Percentiles rank a stretch among this genome's conserved stretches.
phyloP scores from a whole-genome alignment of 2,329 filamentous ascomycete species.

The Colletotrichum sp. region DNA sequence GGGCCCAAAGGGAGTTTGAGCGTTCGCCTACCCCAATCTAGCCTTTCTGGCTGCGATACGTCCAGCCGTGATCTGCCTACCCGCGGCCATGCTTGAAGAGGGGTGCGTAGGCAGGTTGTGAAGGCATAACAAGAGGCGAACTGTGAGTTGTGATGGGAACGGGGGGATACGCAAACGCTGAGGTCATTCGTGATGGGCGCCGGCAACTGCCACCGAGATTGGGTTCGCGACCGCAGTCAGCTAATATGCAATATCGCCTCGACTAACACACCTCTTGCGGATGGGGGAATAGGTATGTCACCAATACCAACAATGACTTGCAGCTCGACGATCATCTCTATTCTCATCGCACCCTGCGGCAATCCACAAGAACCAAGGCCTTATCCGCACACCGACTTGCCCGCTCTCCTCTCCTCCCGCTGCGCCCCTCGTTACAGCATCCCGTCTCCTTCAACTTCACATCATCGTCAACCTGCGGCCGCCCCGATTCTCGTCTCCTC shows the following conservation, averaged over 20 bases:
- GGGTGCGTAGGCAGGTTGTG: background rate
- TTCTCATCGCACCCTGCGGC: background rate
- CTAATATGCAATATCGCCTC: background rate
- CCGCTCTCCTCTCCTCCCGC: background rate
- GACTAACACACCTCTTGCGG: background rate
- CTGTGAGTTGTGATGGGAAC: background rate
- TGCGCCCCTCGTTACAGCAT: background rate
- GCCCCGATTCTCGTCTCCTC: background rate
- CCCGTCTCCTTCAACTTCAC: background rate
- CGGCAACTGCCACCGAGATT: background rate
- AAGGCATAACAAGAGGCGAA: background rate
- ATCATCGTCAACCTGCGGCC: background rate
- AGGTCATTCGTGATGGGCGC: background rate
- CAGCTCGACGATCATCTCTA: background rate
- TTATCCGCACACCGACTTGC: background rate
- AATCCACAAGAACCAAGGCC: background rate
- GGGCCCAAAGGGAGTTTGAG: background rate
- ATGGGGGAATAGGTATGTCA: background rate
- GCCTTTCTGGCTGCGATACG: background rate
- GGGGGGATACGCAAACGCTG: background rate
- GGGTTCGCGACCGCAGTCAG: background rate
- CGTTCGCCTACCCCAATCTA: background rate
- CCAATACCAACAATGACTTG: background rate
- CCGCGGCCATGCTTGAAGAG: background rate
- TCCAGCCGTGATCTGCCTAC: background rate